These are phyloP conservation scores for Solanum piurae DNA, from an alignment of 257 asterid species.

Conservation along the genomic window DNA sequence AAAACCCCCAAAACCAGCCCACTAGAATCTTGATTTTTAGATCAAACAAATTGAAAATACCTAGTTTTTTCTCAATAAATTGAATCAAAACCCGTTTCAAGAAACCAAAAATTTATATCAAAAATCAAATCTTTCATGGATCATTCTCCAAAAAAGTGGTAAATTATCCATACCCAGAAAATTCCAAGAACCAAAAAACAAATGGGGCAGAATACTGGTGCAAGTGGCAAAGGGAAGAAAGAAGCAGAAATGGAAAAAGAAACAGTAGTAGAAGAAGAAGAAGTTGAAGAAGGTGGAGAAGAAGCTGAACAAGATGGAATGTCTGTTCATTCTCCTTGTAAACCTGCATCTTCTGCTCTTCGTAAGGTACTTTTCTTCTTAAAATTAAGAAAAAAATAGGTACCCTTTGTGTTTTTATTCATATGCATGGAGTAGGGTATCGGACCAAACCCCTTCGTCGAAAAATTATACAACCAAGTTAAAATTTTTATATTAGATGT, in stretches of 20 bases:
- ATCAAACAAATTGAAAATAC: background rate
- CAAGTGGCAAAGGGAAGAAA: slow-evolving; percentile 18
- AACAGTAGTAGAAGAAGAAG: slow-evolving; percentile 1
- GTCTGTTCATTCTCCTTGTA: slow-evolving; percentile 92
- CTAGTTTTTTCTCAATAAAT: background rate
- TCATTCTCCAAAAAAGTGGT: background rate
- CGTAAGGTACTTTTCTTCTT: slow-evolving; percentile 29
- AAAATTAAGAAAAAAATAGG: background rate
- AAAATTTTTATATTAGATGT: background rate
- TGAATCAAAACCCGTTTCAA: background rate
- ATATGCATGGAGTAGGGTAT: background rate
- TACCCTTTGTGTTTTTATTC: background rate
- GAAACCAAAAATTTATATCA: background rate
- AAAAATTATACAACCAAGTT: no score
- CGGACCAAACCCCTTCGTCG: background rate
- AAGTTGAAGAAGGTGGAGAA: slow-evolving; percentile 9
- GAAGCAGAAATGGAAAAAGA: slow-evolving; percentile 10
- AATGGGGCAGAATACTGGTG: background rate
- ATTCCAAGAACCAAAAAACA: background rate
- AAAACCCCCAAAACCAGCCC: background rate
- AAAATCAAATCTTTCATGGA: background rate
- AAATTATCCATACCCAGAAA: background rate
- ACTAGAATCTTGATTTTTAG: background rate
- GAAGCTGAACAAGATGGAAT: slow-evolving; percentile 68
- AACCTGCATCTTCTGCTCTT: slow-evolving; percentile 47